Evolutionary conservation across 2,329 filamentous ascomycete species (phyloP), one percentile per base, ranked within the genome.

Genomic region (Xylaria sp.): DNA sequence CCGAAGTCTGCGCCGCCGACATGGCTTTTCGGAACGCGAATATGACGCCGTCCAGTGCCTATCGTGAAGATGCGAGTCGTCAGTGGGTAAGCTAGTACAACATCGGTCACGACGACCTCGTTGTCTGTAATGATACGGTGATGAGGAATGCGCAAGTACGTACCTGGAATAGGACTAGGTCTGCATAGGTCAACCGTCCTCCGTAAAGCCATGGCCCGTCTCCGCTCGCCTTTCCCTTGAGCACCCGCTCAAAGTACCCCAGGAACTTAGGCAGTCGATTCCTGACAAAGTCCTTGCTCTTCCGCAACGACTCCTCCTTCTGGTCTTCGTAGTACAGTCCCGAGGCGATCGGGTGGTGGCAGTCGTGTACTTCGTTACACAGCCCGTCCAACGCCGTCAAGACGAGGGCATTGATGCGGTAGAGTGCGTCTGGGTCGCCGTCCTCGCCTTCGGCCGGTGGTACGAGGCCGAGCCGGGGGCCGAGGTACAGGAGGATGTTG

Each of bases 121-220:
- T 36, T 15, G 3, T 4, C 4, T 25, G 3, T 43, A 13, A 15
- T 43, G 41, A 43, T 15, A 6, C 13, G 13, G 15, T 43, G 13
- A 15, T 13, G 41, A 43, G 8, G 55, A 43, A 43, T 43, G 13
- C 18, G 13, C 3, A 58, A n/a, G 9, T 18, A 72, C 82, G 68
- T 70, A 91, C 89, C 80, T 94, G 91, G 83, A 91, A 94, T 0
- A 94, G 77, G 1, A 92, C 90, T 58, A 92, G 82, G 77, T 95
- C 92, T 15, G 91, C 92, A 78, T 91, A 93, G 0, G 89, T 92
- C 71, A 94, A 73, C 70, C 82, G 82, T 0, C 83, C 85, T 0
- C 89, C 90, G 55, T 93, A 90, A 0, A 95, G 78, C 84, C 90
- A 93, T 28, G 88, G 88, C 5, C 88, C 82, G 0, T 88, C 86